phyloP scores from a whole-genome alignment of 208 protist species.

The Porcisia hertigi region DNA sequence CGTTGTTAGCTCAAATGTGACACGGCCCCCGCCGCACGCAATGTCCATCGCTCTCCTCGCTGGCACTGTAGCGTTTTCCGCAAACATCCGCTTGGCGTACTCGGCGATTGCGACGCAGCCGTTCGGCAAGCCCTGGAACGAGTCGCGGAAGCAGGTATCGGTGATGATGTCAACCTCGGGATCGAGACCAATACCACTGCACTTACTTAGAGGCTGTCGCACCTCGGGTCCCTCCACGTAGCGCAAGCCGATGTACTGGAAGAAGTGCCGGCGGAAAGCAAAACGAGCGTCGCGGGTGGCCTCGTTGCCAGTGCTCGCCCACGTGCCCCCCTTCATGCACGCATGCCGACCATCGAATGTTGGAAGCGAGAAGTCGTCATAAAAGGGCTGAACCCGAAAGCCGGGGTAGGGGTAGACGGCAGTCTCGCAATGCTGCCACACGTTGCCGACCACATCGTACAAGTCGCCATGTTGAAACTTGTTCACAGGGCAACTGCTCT shows the following conservation, averaged over 20 bases:
- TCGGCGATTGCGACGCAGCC: conserved; percentile 75
- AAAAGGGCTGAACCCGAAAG: conserved; percentile 93
- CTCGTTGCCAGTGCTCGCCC: conserved; percentile 94
- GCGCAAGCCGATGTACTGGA: conserved; percentile 94
- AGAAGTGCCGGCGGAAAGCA: conserved; percentile 96
- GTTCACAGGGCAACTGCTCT: conserved; percentile 84
- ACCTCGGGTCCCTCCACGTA: conserved; percentile 84
- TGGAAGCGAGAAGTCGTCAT: conserved; percentile 97
- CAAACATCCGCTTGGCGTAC: conserved; percentile 51
- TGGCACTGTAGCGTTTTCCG: conserved; percentile 46
- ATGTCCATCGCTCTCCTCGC: conserved; percentile 75
- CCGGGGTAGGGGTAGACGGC: conserved; percentile 88
- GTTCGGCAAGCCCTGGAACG: conserved; percentile 64
- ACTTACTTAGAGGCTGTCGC: conserved; percentile 26
- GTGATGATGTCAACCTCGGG: conserved; percentile 80
- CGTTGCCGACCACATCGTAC: conserved; percentile 95
- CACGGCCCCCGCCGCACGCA: conserved; percentile 80
- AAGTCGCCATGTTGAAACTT: conserved; percentile 80
- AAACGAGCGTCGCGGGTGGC: conserved; percentile 92
- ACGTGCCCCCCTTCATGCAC: conserved; percentile 96
- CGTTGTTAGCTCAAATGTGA: conserved; percentile 82
- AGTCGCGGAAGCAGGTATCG: conserved; percentile 70
- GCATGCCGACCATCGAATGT: conserved; percentile 95
- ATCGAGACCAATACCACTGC: conserved; percentile 60
- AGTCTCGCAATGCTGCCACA: conserved; percentile 95